phyloP scores from a whole-genome alignment of 495 filamentous ascomycete genomes.

The Penicillium salamii region DNA sequence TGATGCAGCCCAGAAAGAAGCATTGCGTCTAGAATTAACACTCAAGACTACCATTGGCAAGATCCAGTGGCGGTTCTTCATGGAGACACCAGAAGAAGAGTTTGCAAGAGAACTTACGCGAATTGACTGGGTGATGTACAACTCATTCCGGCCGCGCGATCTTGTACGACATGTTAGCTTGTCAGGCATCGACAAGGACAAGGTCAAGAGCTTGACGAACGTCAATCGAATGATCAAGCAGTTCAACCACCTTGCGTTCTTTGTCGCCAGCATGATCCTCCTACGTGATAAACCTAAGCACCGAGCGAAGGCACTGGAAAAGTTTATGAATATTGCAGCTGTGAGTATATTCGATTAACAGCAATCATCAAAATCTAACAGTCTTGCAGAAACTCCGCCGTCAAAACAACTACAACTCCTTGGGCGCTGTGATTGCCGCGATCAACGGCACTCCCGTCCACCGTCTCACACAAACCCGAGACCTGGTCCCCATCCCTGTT shows the following conservation, averaged over 20 bases:
- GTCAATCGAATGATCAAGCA: constrained; percentile 93
- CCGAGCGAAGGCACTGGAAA: constrained; percentile 82
- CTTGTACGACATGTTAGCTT: constrained; percentile 86
- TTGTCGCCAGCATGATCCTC: constrained; percentile 87
- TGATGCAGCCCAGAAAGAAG: constrained; percentile 73
- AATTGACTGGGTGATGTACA: constrained; percentile 97
- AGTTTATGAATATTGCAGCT: constrained; percentile 82
- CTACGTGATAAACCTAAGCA: constrained; percentile 96
- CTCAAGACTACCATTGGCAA: constrained; percentile 64
- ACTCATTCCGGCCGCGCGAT: constrained; percentile 91
- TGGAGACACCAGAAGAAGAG: constrained; percentile 74
- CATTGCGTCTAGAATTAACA: constrained; percentile 60
- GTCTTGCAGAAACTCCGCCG: constrained; percentile 66
- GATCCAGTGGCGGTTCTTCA: constrained; percentile 76
- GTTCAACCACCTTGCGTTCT: constrained; percentile 92
- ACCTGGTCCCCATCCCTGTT: constrained; percentile 64
- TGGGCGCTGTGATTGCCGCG: constrained; percentile 89
- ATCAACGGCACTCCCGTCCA: constrained; percentile 86
- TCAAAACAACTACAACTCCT: constrained; percentile 94
- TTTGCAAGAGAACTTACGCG: constrained; percentile 90
- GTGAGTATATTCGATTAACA: constrained; percentile 28
- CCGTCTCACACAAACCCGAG: constrained; percentile 77
- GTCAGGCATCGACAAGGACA: constrained; percentile 65
- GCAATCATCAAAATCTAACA: not conserved
- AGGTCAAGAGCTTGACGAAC: constrained; percentile 74